A percentile compares a stretch with the other conserved stretches of the same genome.
Conservation (phyloP, 768 basidiomycete species). For the Albatrellus ellisii region DNA sequence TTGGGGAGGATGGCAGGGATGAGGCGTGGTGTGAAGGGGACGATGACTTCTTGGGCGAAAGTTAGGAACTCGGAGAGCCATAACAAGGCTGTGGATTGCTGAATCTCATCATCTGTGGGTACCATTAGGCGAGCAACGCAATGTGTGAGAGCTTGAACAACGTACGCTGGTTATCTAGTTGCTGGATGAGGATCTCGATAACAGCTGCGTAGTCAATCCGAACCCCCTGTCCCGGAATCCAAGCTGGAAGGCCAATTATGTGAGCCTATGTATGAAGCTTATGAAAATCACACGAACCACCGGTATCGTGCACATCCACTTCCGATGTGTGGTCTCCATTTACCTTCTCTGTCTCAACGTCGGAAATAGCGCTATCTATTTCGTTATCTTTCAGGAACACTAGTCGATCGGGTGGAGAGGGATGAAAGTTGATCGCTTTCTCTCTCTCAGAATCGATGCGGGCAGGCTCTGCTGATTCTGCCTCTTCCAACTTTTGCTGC, state of each 20-base stretch:
- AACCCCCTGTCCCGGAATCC: slow-evolving; percentile 92
- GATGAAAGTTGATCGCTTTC: slow-evolving; percentile 22
- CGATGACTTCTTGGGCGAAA: slow-evolving; percentile 84
- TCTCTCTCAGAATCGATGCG: slow-evolving; percentile 14
- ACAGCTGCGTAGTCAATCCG: slow-evolving; percentile 84
- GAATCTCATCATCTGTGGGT: slow-evolving; percentile 76
- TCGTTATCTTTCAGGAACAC: slow-evolving; percentile 3
- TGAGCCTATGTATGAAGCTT: not conserved
- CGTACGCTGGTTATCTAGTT: slow-evolving; percentile 70
- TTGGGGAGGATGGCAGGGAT: slow-evolving; percentile 90
- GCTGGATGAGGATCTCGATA: slow-evolving; percentile 83
- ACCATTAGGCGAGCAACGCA: not conserved
- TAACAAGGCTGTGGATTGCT: slow-evolving; percentile 84
- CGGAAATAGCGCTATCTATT: slow-evolving; percentile 22
- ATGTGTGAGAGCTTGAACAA: not conserved
- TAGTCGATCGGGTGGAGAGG: too few species aligned
- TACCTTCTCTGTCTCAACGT: slow-evolving; percentile 14
- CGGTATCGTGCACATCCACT: slow-evolving; percentile 44
- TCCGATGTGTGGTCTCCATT: slow-evolving; percentile 26
- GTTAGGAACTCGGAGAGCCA: slow-evolving; percentile 89
- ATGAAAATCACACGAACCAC: slow-evolving; percentile 15
- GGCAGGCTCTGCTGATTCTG: slow-evolving; percentile 2
- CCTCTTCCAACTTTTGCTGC: slow-evolving; percentile 12
- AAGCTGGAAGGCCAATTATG: slow-evolving; percentile 38
- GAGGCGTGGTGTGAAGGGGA: slow-evolving; percentile 87